phyloP scores from a whole-genome alignment of 2,329 filamentous ascomycete species.

The Aspergillus niger region DNA sequence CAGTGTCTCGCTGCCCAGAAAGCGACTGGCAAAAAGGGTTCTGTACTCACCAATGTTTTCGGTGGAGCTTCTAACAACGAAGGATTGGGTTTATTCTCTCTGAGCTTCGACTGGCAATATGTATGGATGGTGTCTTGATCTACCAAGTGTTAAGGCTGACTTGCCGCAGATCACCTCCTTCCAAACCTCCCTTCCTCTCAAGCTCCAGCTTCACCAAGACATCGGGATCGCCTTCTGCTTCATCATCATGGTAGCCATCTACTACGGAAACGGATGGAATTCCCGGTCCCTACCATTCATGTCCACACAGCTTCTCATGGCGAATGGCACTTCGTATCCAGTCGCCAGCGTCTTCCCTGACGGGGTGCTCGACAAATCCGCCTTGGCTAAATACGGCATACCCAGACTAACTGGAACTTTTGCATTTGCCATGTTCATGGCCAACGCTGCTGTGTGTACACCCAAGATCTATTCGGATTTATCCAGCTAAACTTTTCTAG shows the following conservation, averaged over 20 bases:
- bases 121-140: constrained; percentile 18
- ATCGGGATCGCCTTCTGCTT: constrained; percentile 54
- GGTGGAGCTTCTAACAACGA: constrained; percentile 30
- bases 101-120: constrained; percentile 31
- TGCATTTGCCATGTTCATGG: constrained; percentile 7
- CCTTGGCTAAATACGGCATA: constrained; percentile 27
- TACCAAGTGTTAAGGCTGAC: constrained; percentile 20
- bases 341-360: constrained; percentile 24
- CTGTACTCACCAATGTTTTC: constrained; percentile 23
- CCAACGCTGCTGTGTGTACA: constrained; percentile 6
- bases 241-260: constrained; percentile 25
- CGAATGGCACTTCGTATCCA: constrained; percentile 28
- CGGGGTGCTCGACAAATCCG: constrained; percentile 31
- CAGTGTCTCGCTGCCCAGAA: constrained; percentile 19
- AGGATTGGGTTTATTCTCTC: constrained; percentile 28
- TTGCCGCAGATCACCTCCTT: constrained; percentile 54
- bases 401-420: constrained; percentile 26
- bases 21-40: constrained; percentile 9
- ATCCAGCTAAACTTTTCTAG: constrained; percentile 21
- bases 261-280: constrained; percentile 30
- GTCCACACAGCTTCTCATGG: constrained; percentile 35
- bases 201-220: constrained; percentile 51
- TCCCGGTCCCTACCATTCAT: constrained; percentile 29
- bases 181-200: constrained; percentile 56
- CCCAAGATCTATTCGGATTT: not conserved